Evolutionary conservation across 768 basidiomycete species (phyloP).

Genomic region (Rhodosporidiobolus sp.): DNA sequence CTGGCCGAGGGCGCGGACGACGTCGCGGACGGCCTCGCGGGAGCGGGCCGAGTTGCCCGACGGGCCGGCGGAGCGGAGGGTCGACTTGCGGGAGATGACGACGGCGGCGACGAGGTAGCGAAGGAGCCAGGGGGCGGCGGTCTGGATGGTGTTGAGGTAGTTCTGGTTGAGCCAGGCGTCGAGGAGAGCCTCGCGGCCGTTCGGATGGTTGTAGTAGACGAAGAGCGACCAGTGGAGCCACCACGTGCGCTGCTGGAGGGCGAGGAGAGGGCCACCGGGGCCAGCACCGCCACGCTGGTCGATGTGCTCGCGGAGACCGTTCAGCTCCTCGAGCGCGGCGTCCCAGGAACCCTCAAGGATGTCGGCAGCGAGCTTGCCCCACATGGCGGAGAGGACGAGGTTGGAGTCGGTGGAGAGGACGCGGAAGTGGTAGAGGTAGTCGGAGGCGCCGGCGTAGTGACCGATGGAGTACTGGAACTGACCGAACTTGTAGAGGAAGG

Average conservation of each 20-base stretch:
- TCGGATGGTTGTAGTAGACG: constrained; percentile 94
- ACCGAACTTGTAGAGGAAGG: constrained; percentile 92
- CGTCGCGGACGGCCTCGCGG: constrained; percentile 68
- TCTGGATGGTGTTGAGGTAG: constrained; percentile 98
- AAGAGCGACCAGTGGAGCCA: constrained; percentile 96
- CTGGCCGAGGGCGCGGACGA: constrained; percentile 88
- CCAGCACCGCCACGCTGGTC: constrained; percentile 61
- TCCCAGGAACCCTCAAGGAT: constrained; percentile 95
- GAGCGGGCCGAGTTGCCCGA: constrained; percentile 37
- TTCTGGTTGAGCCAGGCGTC: constrained; percentile 95
- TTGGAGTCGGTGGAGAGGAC: constrained; percentile 90
- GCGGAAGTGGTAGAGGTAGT: constrained; percentile 98
- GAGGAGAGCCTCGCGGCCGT: constrained; percentile 84
- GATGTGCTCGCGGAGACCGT: constrained; percentile 86
- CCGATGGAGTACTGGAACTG: constrained; percentile 99
- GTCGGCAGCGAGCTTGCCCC: constrained; percentile 97
- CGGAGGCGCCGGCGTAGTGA: constrained; percentile 91
- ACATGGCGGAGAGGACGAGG: constrained; percentile 92
- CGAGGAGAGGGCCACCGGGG: constrained; percentile 60
- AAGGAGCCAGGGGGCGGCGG: constrained; percentile 87
- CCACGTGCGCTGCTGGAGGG: constrained; percentile 93
- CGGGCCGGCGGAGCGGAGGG: constrained; percentile 49
- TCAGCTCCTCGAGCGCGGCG: constrained; percentile 88
- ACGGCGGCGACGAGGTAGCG: constrained; percentile 92
- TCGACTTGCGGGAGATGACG: constrained; percentile 78